Evolutionary conservation across 2,329 filamentous ascomycete species (phyloP), one percentile per base, ranked within the genome.

Genomic region (Cladosporium halotolerans): DNA sequence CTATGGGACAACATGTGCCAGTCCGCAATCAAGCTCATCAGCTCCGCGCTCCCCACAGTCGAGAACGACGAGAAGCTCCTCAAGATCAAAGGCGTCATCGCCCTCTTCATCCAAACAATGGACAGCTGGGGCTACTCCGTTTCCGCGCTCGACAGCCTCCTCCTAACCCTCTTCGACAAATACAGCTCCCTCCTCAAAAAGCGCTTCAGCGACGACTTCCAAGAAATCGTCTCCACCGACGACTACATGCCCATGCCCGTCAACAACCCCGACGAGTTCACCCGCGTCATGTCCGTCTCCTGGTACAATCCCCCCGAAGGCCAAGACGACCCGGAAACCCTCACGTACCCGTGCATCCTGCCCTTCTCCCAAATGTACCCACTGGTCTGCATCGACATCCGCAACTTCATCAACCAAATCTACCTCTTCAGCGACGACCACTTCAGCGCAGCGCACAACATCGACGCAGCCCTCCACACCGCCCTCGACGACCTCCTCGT

Each of bases 221-320:
- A 95, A 68, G 92, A 97, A 73, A 85, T 86, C 61, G 82, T 86
- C 19, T 78, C 88, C n/a, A 96, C 89, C 1, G 93, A 99, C 68
- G 93, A 99, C 70, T 99, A 99, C 71, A 99, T 99, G 92, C 95
- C 93, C 2, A 97, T 99, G 93, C 88, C 89, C 1, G 95, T 97
- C 68, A 89, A 90, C 63, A 90, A 86, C 16, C 72, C 79, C 13
- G 91, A 96, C 63, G 91, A 97, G 65, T 97, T 95, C 66, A 89
- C 95, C 63, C 96, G 96, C 65, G 92, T 99, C 34, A 82, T 96
- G 59, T 93, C 90, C 57, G 90, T 97, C 56, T 95, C 88, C 72
- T 99, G 92, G 92, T 97, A 96, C 69, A 85, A 82, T 1, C 91
- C 91, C 41, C 65, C 66, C 9, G 52, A 52, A n/a, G 64, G 60